Conservation (phyloP, 306 rosid genomes). For the Coriaria nepalensis region DNA sequence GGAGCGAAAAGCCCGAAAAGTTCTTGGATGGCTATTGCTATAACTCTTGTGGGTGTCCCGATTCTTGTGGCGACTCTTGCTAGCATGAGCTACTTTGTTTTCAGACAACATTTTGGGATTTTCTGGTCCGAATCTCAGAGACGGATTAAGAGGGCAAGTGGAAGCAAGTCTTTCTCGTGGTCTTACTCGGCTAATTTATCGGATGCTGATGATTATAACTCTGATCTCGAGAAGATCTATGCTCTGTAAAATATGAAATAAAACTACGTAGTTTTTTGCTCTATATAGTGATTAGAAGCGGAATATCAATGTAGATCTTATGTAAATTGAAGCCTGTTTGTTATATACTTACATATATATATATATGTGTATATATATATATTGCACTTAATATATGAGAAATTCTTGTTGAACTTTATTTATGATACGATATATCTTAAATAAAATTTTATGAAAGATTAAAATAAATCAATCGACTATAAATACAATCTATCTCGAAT, state of each 20-base stretch:
- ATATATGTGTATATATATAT: too few species aligned
- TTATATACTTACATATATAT: too few species aligned
- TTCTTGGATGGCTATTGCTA: constrained; percentile 73
- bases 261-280: not conserved
- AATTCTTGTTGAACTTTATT: too few species aligned
- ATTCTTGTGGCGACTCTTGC: constrained; percentile 75
- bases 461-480: too few species aligned
- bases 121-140: constrained; percentile 60
- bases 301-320: constrained; percentile 5
- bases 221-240: constrained; percentile 69
- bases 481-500: too few species aligned
- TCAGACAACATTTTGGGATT: constrained; percentile 60
- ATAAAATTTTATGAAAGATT: too few species aligned
- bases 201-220: constrained; percentile 61
- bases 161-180: constrained; percentile 91
- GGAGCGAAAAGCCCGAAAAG: constrained; percentile 25
- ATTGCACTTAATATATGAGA: too few species aligned
- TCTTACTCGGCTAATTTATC: constrained; percentile 78
- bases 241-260: constrained; percentile 34
- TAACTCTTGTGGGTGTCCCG: constrained; percentile 62
- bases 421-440: too few species aligned
- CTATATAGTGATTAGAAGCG: not conserved
- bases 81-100: constrained; percentile 81
- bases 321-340: not conserved
- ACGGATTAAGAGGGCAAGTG: constrained; percentile 63